Evolutionary conservation across 2,329 filamentous ascomycete genomes (phyloP), one percentile per base, ranked within the genome.

Genomic region (Aspergillus terreus): DNA sequence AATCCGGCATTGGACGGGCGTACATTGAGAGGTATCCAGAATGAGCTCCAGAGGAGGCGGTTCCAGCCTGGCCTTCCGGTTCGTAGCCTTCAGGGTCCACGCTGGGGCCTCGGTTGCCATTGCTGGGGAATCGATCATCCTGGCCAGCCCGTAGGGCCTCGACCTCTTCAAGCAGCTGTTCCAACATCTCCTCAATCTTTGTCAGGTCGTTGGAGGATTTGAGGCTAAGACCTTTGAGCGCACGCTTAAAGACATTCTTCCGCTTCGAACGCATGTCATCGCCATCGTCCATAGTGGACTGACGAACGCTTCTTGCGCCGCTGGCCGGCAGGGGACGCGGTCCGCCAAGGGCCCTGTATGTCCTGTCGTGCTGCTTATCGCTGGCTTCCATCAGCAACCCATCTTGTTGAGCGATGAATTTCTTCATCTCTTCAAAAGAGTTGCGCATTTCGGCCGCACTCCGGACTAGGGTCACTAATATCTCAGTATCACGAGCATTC

Each of bases 391-490:
- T 90, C 64, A 97, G 88, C 64, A 91, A 82, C 53, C 90, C 89
- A 65, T 96, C 92, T 54, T 95, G 92, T 58, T 95, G 88, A 46
- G 88, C 87, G 55, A 99, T 87, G 65, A 95, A 87, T 58, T 86
- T 88, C 77, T 94, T 96, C 80, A 99, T 88, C 63, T 96, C 92
- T 59, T 95, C 90, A 66, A 97, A 95, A 0, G 90, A 95, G 61
- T 89, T 95, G 58, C 92, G 90, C 92, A 97, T 97, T 72, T 99
- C 94, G 11, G 94, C 87, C 4, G 94, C 92, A 49, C 91, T 92
- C 53, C 92, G 87, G 55, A 99, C 94, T 30, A 99, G 82, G 0
- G 94, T 92, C 44, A 96, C 90, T 15, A 99, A 78, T 50, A 99
- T 96, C 71, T 99, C 94, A 0, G 94, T 97, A 64, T 99, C 94